Evolutionary conservation across 1,284 basidiomycete genomes (phyloP), one percentile per base, ranked within the genome.

Genomic region (Malassezia vespertilionis): DNA sequence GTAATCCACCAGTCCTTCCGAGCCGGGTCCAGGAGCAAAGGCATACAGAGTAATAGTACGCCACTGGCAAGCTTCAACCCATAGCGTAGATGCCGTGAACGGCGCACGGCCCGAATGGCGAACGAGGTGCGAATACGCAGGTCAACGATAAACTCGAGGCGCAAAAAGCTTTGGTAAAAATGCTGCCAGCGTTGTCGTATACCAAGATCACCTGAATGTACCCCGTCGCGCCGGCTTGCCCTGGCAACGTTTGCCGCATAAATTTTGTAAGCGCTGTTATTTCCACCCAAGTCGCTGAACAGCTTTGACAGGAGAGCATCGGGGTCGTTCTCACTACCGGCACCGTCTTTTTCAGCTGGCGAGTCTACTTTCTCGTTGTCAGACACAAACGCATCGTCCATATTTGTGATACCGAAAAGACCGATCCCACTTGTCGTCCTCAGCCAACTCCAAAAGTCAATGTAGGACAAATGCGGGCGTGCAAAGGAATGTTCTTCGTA

Each of bases 51-150:
- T 5, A 76, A 60, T 7, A 64, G 60, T 10, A 75, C 71, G 2
- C 75, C 75, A 0, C 66, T 36, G 0, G 72, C 68, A 12, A 75
- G 63, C 53, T 76, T 76, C 54, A 74, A 23, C 1, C 67, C 71
- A 40, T 74, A 75, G 20, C 66, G 64, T 12, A 73, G 58, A 55
- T 76, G 74, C 17, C 69, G 70, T 6, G 73, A 74, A 40, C 71
- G 71, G 38, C 69, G 70, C n/a, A 72, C 24, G 5, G 27, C 31
- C 2, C 40, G 43, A 9, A 62, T 26, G 8, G 17, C 9, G 5
- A 41, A 23, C 8, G 63, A 60, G 5, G 61, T 18, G 5, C 40
- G 36, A 1, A 66, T 30, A 3, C 63, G 58, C 15, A 33, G 26
- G 14, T 33, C 37, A 37, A 56, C 33, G 4, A 52, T 52, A n/a